A percentile compares a stretch with the other conserved stretches of the same genome.
Conservation (phyloP, 2,329 filamentous ascomycete species). For the Cercospora sojina region DNA sequence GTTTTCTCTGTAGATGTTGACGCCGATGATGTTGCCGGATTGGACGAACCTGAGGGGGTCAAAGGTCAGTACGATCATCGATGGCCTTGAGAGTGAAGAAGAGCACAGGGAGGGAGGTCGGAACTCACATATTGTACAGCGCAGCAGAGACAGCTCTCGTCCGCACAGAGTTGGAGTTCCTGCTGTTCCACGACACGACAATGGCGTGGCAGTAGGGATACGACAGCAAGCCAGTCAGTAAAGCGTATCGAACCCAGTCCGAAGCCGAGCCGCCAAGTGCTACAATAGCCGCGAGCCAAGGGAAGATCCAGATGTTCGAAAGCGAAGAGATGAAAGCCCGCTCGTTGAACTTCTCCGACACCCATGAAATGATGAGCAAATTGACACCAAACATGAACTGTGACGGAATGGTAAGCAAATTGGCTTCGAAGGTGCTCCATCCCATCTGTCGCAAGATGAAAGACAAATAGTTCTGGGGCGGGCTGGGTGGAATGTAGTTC, state of each 20-base stretch:
- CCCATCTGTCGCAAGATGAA: slow-evolving; percentile 39
- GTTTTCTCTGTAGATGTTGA: slow-evolving; percentile 52
- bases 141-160: slow-evolving; percentile 46
- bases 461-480: slow-evolving; percentile 57
- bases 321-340: slow-evolving; percentile 50
- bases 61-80: not conserved
- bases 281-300: slow-evolving; percentile 55
- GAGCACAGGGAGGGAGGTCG: no score
- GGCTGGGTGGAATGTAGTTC: slow-evolving; percentile 53
- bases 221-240: slow-evolving; percentile 44
- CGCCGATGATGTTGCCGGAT: slow-evolving; percentile 47
- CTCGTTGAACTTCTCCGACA: slow-evolving; percentile 52
- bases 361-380: slow-evolving; percentile 52
- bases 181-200: slow-evolving; percentile 45
- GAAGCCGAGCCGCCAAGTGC: slow-evolving; percentile 32
- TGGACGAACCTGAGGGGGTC: slow-evolving; percentile 35
- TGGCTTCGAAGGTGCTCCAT: slow-evolving; percentile 59
- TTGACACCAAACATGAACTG: slow-evolving; percentile 28
- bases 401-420: slow-evolving; percentile 61
- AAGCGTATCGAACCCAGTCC: slow-evolving; percentile 41
- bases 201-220: slow-evolving; percentile 48
- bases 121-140: slow-evolving; percentile 41
- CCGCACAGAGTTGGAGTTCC: slow-evolving; percentile 46
- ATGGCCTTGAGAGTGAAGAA: not conserved
- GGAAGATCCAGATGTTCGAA: slow-evolving; percentile 56